These are phyloP conservation scores for Tulasnella sp. DNA, from an alignment of 768 basidiomycete genomes.

Conservation along the genomic window DNA sequence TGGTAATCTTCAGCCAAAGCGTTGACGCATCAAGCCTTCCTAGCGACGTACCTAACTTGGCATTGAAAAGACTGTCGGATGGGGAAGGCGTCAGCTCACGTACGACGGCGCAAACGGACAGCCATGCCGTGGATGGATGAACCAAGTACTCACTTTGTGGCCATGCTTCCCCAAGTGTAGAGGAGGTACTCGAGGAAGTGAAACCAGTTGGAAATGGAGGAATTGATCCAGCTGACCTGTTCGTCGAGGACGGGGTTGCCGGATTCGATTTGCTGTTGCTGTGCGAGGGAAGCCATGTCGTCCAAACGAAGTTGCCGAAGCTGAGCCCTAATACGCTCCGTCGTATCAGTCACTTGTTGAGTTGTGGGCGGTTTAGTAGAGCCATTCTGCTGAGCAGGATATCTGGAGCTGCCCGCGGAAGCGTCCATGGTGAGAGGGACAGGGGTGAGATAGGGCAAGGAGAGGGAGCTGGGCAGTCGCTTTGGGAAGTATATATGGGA, in stretches of 20 bases:
- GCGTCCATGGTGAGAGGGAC: not conserved
- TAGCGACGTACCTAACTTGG: not conserved
- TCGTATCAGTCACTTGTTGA: not conserved
- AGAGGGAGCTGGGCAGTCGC: not conserved
- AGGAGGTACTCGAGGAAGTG: slow-evolving; percentile 12
- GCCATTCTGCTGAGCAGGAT: not conserved
- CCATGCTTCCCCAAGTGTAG: not conserved
- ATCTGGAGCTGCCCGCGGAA: not conserved
- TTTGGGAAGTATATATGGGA: slow-evolving; percentile 6
- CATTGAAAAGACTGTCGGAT: not conserved
- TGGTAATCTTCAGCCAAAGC: not conserved
- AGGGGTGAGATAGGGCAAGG: not conserved
- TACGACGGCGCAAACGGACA: not conserved
- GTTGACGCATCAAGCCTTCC: not conserved
- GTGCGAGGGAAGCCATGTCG: slow-evolving; percentile 4
- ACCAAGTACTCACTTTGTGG: not conserved
- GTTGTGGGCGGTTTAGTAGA: not conserved
- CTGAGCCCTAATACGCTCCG: not conserved
- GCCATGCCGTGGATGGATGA: not conserved
- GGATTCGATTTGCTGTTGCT: not conserved
- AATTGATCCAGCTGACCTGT: not conserved
- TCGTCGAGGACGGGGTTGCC: not conserved
- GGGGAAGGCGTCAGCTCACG: not conserved
- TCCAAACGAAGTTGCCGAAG: slow-evolving; percentile 23
- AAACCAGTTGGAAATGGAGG: not conserved